phyloP scores from a whole-genome alignment of 164 flowering plant species.

The Tetrastigma voinierianum region DNA sequence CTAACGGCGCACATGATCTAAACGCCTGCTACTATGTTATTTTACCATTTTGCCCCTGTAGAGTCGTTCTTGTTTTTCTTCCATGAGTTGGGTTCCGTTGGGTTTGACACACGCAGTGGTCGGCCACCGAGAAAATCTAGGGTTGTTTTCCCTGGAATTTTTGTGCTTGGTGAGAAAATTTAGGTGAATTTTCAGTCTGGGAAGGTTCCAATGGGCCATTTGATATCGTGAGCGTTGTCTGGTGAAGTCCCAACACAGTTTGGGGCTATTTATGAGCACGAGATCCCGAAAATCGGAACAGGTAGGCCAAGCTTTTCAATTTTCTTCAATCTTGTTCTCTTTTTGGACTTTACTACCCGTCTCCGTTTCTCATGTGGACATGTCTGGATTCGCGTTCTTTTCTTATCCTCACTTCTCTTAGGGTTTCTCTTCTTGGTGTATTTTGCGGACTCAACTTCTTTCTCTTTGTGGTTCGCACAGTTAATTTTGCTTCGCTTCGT shows the following conservation, averaged over 20 bases:
- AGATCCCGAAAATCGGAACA: constrained; percentile 42
- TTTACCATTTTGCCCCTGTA: too few relatives aligned
- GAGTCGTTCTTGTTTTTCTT: too few relatives aligned
- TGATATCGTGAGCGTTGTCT: constrained; percentile 26
- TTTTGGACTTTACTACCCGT: neutral
- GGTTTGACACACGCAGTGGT: too few relatives aligned
- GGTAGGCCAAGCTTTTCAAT: constrained; percentile 18
- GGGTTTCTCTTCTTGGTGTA: neutral
- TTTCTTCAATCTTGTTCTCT: constrained; percentile 14
- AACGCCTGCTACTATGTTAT: too few relatives aligned
- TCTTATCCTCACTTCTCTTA: neutral
- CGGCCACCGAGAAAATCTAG: neutral
- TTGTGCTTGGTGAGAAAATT: constrained; percentile 12
- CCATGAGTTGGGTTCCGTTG: too few relatives aligned
- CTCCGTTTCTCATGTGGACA: too few relatives aligned
- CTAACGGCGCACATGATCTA: too few relatives aligned
- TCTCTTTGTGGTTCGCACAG: too few relatives aligned
- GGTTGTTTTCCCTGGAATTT: neutral
- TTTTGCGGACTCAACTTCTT: neutral
- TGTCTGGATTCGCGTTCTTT: constrained; percentile 1
- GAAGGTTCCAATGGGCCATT: constrained; percentile 10
- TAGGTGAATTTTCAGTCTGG: too few relatives aligned
- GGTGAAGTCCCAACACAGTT: constrained; percentile 31
- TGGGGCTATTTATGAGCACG: constrained; percentile 51
- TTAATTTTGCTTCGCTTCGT: neutral